phyloP scores from a whole-genome alignment of 345 rosid species.

The Cochlearia excelsa region DNA sequence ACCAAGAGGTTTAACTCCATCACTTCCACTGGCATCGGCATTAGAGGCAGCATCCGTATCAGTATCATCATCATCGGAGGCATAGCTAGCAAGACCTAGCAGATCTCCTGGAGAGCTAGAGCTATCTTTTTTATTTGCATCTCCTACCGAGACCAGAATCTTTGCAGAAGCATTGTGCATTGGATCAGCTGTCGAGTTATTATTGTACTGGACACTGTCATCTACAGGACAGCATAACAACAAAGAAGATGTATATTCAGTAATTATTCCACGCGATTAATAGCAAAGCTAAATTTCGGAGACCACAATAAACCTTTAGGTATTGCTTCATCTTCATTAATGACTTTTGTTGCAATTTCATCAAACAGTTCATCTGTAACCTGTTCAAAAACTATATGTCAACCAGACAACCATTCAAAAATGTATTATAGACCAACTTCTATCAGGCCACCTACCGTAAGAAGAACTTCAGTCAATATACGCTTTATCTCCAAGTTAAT shows the following conservation, averaged over 20 bases:
- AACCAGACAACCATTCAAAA: constrained; percentile 1
- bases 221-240: constrained; percentile 32
- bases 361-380: constrained; percentile 92
- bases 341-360: constrained; percentile 93
- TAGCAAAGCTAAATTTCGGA: constrained; percentile 14
- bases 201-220: constrained; percentile 42
- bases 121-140: constrained; percentile 48
- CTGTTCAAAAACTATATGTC: constrained; percentile 44
- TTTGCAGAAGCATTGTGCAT: constrained; percentile 52
- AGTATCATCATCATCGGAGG: constrained; percentile 76
- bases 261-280: constrained; percentile 9
- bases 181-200: constrained; percentile 35
- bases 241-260: constrained; percentile 12
- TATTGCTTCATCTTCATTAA: constrained; percentile 61
- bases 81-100: constrained; percentile 90
- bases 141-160: constrained; percentile 47
- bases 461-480: constrained; percentile 87
- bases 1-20: constrained; percentile 47
- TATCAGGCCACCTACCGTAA: constrained; percentile 52
- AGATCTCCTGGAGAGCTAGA: constrained; percentile 65
- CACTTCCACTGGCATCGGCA: constrained; percentile 34
- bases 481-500: constrained; percentile 93
- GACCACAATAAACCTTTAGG: constrained; percentile 50
- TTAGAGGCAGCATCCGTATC: constrained; percentile 58
- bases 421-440: constrained; percentile 19